Evolutionary conservation across 768 basidiomycete species (phyloP).

Genomic region (Leccinum disarticulatum): DNA sequence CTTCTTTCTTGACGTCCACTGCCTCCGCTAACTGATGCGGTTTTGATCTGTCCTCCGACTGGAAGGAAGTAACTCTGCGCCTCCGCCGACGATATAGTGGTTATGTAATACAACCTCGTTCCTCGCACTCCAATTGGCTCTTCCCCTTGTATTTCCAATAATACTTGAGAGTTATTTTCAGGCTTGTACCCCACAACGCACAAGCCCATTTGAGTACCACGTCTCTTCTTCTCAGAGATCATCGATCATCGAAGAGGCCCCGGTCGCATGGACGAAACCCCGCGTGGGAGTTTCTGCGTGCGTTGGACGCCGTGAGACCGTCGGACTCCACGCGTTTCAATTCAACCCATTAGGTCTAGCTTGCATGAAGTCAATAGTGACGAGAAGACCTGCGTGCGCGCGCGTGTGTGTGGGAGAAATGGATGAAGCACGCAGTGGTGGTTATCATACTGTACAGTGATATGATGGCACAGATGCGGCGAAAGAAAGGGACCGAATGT

Average conservation of each 20-base stretch:
- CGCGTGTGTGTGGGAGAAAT: neutral
- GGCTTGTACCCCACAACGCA: neutral
- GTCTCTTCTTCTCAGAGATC: neutral
- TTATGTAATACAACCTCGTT: too few species aligned
- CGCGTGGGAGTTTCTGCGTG: neutral
- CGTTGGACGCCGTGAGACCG: neutral
- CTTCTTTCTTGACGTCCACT: neutral
- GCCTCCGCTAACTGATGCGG: neutral
- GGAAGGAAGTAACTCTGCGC: neutral
- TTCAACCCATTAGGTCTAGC: slow-evolving; percentile 8
- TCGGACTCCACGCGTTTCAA: slow-evolving; percentile 10
- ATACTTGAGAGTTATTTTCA: neutral
- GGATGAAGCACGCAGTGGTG: neutral
- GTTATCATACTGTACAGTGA: neutral
- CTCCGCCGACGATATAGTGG: neutral
- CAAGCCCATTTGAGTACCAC: neutral
- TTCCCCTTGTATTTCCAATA: neutral
- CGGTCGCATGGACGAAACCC: neutral
- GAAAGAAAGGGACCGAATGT: neutral
- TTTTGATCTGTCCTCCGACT: neutral
- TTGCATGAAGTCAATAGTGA: neutral
- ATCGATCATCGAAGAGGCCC: neutral
- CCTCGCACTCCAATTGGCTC: neutral
- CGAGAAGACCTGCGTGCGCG: neutral
- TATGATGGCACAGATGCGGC: neutral